Evolutionary conservation across 805 yeast genomes (phyloP).

Genomic region (Candida koratica): DNA sequence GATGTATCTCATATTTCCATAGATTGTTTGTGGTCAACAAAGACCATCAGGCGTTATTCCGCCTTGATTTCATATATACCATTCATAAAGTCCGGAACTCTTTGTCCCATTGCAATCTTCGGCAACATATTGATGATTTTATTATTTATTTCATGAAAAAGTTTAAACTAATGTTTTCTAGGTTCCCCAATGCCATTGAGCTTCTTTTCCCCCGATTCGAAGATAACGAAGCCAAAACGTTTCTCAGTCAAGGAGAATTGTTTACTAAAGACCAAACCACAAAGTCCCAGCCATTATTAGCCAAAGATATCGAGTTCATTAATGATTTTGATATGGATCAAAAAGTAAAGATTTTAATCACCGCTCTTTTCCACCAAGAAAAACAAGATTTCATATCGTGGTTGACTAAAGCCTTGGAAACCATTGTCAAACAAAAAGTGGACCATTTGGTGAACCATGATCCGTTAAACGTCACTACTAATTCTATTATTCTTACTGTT

Average conservation of each 20-base stretch:
- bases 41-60: conserved; percentile 53
- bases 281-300: conserved; percentile 26
- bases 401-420: conserved; percentile 36
- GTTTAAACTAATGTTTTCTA: conserved; percentile 44
- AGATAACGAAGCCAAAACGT: conserved; percentile 43
- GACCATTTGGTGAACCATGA: conserved; percentile 10
- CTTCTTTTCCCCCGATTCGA: conserved; percentile 61
- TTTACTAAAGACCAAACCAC: conserved; percentile 18
- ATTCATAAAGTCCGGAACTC: conserved; percentile 48
- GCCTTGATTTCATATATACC: conserved; percentile 72
- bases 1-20: conserved; percentile 67
- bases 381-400: conserved; percentile 41
- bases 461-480: conserved; percentile 4
- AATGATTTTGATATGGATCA: conserved; percentile 39
- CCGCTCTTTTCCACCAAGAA: conserved; percentile 45
- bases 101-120: conserved; percentile 43
- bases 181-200: conserved; percentile 59
- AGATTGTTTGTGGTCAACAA: conserved; percentile 57
- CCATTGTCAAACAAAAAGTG: conserved; percentile 22
- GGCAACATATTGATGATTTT: conserved; percentile 63
- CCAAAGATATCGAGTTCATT: conserved; percentile 33
- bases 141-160: conserved; percentile 61
- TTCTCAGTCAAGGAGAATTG: conserved; percentile 56
- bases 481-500: conserved; percentile 4
- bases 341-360: conserved; percentile 48